Percentiles rank a stretch among this genome's conserved stretches.
These are phyloP conservation scores for Penicillium psychrofluorescens DNA, from an alignment of 495 filamentous ascomycete genomes.

Conservation along the genomic window DNA sequence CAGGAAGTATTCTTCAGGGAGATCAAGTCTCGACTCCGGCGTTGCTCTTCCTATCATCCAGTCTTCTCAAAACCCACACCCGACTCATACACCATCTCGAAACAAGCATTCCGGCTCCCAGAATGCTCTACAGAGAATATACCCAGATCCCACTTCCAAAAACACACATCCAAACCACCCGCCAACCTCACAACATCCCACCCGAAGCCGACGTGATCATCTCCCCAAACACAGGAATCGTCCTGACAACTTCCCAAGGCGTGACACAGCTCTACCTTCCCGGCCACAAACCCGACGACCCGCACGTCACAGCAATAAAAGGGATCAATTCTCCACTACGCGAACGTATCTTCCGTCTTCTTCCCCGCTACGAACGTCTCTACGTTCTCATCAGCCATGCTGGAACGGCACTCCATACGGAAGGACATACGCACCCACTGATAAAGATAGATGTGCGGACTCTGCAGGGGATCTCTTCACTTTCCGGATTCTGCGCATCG, in stretches of 20 bases:
- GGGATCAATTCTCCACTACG: slow-evolving; percentile 40
- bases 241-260: slow-evolving; percentile 65
- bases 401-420: background rate
- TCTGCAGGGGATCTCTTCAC: too few species aligned
- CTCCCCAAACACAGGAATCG: slow-evolving; percentile 61
- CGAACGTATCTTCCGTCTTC: slow-evolving; percentile 47
- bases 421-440: background rate
- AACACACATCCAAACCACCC: background rate
- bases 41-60: slow-evolving; percentile 18
- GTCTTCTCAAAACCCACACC: slow-evolving; percentile 21
- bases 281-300: slow-evolving; percentile 34
- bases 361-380: slow-evolving; percentile 59
- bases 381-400: slow-evolving; percentile 53
- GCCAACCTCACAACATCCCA: background rate
- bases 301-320: background rate
- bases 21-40: background rate
- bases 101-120: slow-evolving; percentile 3
- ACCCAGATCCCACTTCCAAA: background rate
- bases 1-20: too few species aligned
- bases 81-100: slow-evolving; percentile 19
- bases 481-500: too few species aligned
- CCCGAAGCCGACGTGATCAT: slow-evolving; percentile 70
- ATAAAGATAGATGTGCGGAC: too few species aligned
- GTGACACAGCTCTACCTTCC: slow-evolving; percentile 66
- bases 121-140: slow-evolving; percentile 24